Conservation (phyloP, 2,329 filamentous ascomycete species). For the Trichoderma sp. region DNA sequence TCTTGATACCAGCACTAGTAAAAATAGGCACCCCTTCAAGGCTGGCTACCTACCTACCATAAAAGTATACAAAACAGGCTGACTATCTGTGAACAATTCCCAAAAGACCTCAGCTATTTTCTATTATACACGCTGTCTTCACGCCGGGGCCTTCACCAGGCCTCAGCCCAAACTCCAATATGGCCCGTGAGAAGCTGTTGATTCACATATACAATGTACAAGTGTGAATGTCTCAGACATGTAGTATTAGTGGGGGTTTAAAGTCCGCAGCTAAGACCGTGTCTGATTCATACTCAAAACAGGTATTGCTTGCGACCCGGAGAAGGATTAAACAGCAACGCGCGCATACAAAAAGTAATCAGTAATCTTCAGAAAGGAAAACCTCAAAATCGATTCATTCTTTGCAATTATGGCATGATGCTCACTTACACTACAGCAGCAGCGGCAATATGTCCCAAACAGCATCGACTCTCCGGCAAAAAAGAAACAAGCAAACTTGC, state of each 20-base stretch:
- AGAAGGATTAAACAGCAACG: background rate
- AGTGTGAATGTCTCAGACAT: constrained; percentile 7
- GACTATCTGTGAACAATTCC: background rate
- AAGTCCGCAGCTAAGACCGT: background rate
- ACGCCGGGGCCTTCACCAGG: background rate
- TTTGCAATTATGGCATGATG: background rate
- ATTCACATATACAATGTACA: background rate
- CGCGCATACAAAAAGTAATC: background rate
- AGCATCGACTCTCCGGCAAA: background rate
- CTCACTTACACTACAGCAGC: background rate
- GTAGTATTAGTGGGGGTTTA: background rate
- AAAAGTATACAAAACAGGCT: too few species aligned
- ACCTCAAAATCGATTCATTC: background rate
- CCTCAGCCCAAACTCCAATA: background rate
- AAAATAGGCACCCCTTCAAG: background rate
- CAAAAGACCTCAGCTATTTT: background rate
- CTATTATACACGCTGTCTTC: background rate
- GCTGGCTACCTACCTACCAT: background rate
- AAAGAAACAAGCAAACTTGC: background rate
- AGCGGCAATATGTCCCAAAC: constrained; percentile 1
- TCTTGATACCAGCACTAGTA: background rate
- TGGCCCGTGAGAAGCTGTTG: background rate
- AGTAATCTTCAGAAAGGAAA: background rate
- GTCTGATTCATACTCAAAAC: background rate
- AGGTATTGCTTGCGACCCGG: background rate